phyloP scores from a whole-genome alignment of 345 rosid genomes.

The Eutrema yunnanense region DNA sequence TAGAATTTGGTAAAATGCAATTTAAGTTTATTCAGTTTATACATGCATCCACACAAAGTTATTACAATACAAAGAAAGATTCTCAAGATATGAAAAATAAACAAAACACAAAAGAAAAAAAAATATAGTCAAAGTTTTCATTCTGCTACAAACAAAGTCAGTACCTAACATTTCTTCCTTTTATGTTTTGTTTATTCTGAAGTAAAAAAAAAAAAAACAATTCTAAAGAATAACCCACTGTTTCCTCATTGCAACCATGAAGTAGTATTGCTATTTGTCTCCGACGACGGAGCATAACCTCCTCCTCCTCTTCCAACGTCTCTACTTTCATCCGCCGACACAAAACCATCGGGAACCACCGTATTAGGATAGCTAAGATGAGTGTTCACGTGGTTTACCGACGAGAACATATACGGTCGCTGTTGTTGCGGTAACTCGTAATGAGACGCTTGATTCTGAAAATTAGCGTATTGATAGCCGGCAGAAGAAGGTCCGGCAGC shows the following conservation, averaged over 20 bases:
- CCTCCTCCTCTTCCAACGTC: conserved; percentile 7
- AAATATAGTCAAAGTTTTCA: conserved; percentile 29
- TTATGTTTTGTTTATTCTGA: neutral
- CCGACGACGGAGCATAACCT: conserved; percentile 12
- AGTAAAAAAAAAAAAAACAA: neutral
- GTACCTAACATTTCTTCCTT: conserved; percentile 23
- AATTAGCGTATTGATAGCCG: conserved; percentile 14
- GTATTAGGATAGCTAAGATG: conserved; percentile 14
- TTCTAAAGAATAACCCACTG: neutral
- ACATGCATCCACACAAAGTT: neutral
- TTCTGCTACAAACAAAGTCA: conserved; percentile 26
- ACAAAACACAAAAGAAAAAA: neutral
- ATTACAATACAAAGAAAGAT: neutral
- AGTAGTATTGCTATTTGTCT: conserved; percentile 1
- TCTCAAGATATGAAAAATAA: neutral
- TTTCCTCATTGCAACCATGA: conserved; percentile 19
- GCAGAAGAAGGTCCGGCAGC: neutral
- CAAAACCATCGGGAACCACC: conserved; percentile 6
- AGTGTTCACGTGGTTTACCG: neutral
- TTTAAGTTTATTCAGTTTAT: neutral
- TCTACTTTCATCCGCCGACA: conserved; percentile 1
- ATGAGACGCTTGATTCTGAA: conserved; percentile 2
- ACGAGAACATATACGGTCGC: conserved; percentile 8
- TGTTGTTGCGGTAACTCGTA: conserved; percentile 6
- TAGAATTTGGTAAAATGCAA: neutral